Evolutionary conservation across 2,329 filamentous ascomycete genomes (phyloP).

Genomic region (Xylaria hypoxylon): DNA sequence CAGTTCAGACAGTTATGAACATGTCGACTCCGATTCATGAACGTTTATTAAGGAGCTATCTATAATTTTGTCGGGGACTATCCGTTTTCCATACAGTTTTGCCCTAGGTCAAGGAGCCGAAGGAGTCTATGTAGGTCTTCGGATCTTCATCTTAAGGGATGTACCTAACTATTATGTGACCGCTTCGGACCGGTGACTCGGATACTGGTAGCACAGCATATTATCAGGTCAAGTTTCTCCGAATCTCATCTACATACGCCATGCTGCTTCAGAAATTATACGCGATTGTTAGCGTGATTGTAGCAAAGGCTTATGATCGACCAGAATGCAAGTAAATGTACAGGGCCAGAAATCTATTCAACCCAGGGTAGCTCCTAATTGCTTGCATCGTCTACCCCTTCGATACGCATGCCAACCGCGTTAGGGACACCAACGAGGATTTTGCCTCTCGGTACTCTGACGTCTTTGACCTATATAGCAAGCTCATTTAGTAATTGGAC

Average conservation of each 20-base stretch:
- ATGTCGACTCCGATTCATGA: neutral
- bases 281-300: neutral
- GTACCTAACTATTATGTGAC: neutral
- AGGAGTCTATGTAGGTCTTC: neutral
- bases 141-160: neutral
- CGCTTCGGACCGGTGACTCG: neutral
- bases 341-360: neutral
- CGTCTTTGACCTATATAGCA: slow-evolving; percentile 51
- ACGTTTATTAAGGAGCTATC: neutral
- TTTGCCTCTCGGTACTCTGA: slow-evolving; percentile 56
- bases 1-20: neutral
- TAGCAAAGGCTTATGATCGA: slow-evolving; percentile 1
- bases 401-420: slow-evolving; percentile 57
- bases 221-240: neutral
- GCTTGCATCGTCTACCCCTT: slow-evolving; percentile 50
- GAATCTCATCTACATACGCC: neutral
- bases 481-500: slow-evolving; percentile 32
- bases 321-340: neutral
- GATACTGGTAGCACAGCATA: neutral
- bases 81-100: neutral
- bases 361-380: neutral
- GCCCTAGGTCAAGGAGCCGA: neutral
- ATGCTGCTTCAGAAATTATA: neutral
- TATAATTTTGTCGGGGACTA: neutral
- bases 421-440: slow-evolving; percentile 58